These are phyloP conservation scores for Solanum habrochaites DNA, from an alignment of 257 asterid species.

Conservation along the genomic window DNA sequence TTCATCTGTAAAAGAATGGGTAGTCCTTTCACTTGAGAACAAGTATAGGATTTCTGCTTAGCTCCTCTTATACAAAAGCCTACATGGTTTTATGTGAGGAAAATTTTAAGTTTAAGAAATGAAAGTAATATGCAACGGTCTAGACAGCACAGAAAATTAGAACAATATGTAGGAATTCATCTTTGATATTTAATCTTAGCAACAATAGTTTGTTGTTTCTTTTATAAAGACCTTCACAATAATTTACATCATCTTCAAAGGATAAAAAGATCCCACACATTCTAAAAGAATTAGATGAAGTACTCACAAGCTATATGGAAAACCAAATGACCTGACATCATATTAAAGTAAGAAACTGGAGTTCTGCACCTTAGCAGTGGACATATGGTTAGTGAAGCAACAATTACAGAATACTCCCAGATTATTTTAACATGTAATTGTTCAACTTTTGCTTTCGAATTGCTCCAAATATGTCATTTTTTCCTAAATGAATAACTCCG, in stretches of 20 bases:
- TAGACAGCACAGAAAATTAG: neutral
- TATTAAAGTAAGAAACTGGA: neutral
- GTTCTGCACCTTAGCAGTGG: neutral
- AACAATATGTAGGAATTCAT: neutral
- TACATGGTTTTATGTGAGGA: neutral
- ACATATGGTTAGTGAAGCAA: neutral
- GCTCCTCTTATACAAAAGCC: neutral
- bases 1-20: neutral
- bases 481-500: neutral
- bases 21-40: neutral
- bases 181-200: neutral
- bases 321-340: neutral
- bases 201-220: neutral
- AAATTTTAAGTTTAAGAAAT: neutral
- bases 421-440: neutral
- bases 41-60: neutral
- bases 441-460: neutral
- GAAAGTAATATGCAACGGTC: neutral
- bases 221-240: neutral
- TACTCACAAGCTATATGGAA: neutral
- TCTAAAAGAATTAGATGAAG: neutral
- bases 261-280: neutral
- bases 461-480: neutral
- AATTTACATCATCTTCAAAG: neutral
- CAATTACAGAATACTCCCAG: neutral